Evolutionary conservation across 495 filamentous ascomycete species (phyloP), one percentile per base, ranked within the genome.

Genomic region (Penicillium antarcticum): DNA sequence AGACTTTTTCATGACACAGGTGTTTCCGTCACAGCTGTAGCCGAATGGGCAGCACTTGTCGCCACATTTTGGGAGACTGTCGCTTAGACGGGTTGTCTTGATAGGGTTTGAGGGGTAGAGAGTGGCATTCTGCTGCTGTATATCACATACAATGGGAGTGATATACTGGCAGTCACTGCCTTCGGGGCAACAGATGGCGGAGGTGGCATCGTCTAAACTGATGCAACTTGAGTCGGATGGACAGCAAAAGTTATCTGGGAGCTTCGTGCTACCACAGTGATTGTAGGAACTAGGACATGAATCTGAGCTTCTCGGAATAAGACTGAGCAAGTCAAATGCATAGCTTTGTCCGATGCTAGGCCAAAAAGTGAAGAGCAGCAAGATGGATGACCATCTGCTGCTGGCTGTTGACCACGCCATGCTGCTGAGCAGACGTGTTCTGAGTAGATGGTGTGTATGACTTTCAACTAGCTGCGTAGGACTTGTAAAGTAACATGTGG

Each of bases 201-300:
- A 87, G 11, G 80, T 88, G 29, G 72, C 76, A 37, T 69, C 77
- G 49, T 90, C 88, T 29, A 94, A 72, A 24, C 74, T 57, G 34
- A 85, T 63, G 62, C 91, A 96, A 17, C 67, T 80, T n/a, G 80
- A 70, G 3, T 63, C 69, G 14, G 74, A 57, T 7, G 81, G 71
- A 65, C 91, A 96, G 73, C 90, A 95, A 73, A 95, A 95, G 62
- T 81, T 72, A 34, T 73, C 70, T 2, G 89, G 87, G 13, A 92
- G 73, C 8, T 72, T 73, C 6, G 71, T 42, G 18, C 69, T 62
- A 2, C 74, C 66, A 62, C 88, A 92, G 48, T 67, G 68, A 16
- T 57, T 50, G 49, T 77, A 81, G 24, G 71, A 52, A 24, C 60
- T 66, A 1, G 78, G 71, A 53, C 83, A 86, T 8, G 67, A 70